Base-by-base conservation (phyloP, 345 rosid genomes). In the Eucalyptus caleyi region DNA sequence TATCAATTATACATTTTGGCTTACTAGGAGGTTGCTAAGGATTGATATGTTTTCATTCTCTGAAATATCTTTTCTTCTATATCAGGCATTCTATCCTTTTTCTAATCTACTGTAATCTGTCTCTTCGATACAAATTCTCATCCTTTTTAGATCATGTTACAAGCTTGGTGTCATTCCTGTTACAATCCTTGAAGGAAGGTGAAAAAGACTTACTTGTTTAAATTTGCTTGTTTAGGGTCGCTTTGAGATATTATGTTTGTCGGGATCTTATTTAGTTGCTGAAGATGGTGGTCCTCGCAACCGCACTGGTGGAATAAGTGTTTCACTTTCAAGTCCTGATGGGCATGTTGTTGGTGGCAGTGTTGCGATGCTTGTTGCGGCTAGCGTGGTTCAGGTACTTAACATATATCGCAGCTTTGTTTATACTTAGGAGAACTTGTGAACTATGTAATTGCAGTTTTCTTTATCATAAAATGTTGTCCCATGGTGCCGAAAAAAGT, bases 341-440 rank as follows among this genome's bases (percentile, higher is more conserved):
- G 99, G 99, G 80, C 97, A 94, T 44, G 98, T 98, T 72, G 87
- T 98, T 83, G 99, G 99, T 47, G 99, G 99, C 87, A 97, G 97
- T 32, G 94, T 95, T 56, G 98, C 94, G 87, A 91, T 92, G 92
- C 97, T 98, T 89, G 95, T 94, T 37, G 99, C 99, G 85, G 95
- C 97, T 86, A 93, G 95, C 91, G 95, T 94, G 2, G 96, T 97
- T 88, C 98, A 97, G 99, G 99, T 98, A 90, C 30, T 77, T 37
- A 14, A 40, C 30, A 6, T 40, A 40, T 40, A 40, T 77, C 16
- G 1, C 47, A 77, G 47, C 85, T 77, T 77, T 40, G 30, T 26
- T 44, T 77, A 44, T 40, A 77, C 47, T 77, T 21, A 40, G 47
- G 85, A 77, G 47, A 77, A 77, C 47, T 21, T 77, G 27, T 40